Conservation (phyloP, 768 basidiomycete species). For the Dacryopinax primogenitus region DNA sequence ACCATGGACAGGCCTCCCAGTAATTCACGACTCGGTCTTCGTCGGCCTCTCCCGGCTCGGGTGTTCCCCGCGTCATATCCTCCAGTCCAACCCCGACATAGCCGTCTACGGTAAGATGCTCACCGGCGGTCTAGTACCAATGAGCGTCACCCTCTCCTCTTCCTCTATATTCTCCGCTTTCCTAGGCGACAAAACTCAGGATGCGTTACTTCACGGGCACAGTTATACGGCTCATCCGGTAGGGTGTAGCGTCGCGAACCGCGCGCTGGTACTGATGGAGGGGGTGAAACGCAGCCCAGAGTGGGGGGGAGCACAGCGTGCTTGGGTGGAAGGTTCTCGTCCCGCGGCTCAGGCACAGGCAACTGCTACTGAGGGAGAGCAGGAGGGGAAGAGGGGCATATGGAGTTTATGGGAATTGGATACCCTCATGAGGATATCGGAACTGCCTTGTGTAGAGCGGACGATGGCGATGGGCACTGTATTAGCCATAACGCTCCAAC, state of each 20-base stretch:
- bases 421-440: slow-evolving; percentile 55
- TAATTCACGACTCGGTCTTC: slow-evolving; percentile 95
- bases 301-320: slow-evolving; percentile 47
- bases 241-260: slow-evolving; percentile 82
- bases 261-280: slow-evolving; percentile 57
- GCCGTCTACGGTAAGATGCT: slow-evolving; percentile 86
- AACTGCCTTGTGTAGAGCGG: slow-evolving; percentile 43
- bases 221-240: slow-evolving; percentile 91
- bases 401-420: slow-evolving; percentile 85
- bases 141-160: slow-evolving; percentile 72
- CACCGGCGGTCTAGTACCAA: slow-evolving; percentile 81
- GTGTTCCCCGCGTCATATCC: slow-evolving; percentile 39
- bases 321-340: slow-evolving; percentile 44
- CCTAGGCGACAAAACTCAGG: slow-evolving; percentile 56
- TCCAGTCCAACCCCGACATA: slow-evolving; percentile 72
- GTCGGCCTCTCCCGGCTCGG: slow-evolving; percentile 84
- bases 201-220: slow-evolving; percentile 86
- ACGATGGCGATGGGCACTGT: slow-evolving; percentile 83
- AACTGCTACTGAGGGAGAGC: background rate
- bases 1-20: slow-evolving; percentile 60
- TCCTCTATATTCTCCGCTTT: slow-evolving; percentile 72
- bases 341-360: slow-evolving; percentile 1
- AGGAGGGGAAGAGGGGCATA: slow-evolving; percentile 26
- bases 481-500: slow-evolving; percentile 60
- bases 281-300: slow-evolving; percentile 34